Conservation (phyloP, 768 basidiomycete species). For the Boletus rubroflammeus region DNA sequence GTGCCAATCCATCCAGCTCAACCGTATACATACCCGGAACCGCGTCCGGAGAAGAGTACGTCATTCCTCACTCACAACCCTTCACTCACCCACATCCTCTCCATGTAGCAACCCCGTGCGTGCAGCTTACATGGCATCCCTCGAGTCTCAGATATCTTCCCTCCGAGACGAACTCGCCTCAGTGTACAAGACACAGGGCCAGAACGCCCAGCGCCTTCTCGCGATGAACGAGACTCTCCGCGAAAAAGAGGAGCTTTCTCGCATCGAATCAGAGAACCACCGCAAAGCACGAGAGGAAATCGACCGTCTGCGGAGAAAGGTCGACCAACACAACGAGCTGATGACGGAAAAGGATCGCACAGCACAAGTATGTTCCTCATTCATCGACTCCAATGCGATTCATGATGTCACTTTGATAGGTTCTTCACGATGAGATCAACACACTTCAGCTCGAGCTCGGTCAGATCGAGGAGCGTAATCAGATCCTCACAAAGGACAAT, state of each 20-base stretch:
- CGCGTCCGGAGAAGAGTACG: constrained; percentile 66
- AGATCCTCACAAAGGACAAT: constrained; percentile 86
- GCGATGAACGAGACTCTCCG: constrained; percentile 94
- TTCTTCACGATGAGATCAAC: constrained; percentile 91
- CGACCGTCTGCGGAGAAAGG: constrained; percentile 63
- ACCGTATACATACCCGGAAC: constrained; percentile 58
- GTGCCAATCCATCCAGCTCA: constrained; percentile 56
- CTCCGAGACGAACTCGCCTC: constrained; percentile 90
- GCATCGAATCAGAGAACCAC: constrained; percentile 77
- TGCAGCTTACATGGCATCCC: constrained; percentile 83
- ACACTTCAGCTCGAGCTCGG: constrained; percentile 88
- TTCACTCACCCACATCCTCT: not conserved
- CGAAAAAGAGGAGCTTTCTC: constrained; percentile 85
- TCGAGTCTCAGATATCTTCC: constrained; percentile 91
- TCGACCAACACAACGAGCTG: constrained; percentile 78
- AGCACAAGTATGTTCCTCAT: constrained; percentile 60
- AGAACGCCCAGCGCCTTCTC: constrained; percentile 89
- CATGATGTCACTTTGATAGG: constrained; percentile 43
- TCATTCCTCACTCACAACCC: not conserved
- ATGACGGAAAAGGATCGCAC: constrained; percentile 88
- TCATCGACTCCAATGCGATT: not conserved
- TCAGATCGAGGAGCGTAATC: constrained; percentile 84
- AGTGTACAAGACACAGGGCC: constrained; percentile 93
- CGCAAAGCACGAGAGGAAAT: constrained; percentile 77
- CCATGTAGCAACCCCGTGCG: constrained; percentile 71